phyloP scores from a whole-genome alignment of 352 stramenopile species.

The Globisporangium irregulare region DNA sequence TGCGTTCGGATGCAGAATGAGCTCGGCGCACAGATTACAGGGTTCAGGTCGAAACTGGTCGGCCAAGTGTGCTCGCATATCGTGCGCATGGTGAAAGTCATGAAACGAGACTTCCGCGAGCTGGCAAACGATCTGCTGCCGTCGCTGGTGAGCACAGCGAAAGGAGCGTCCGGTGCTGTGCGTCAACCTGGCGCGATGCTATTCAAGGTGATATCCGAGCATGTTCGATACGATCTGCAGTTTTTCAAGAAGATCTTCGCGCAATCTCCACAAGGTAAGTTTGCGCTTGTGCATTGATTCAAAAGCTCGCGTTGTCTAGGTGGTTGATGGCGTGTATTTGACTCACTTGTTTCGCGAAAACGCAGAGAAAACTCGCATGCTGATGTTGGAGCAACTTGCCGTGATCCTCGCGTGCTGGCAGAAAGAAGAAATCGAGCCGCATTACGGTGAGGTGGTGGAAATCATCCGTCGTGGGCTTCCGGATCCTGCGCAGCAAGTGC shows the following conservation, averaged over 20 bases:
- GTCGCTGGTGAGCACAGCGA: conserved; percentile 47
- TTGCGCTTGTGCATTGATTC: neutral
- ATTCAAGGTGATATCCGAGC: conserved; percentile 49
- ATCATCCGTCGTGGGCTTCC: conserved; percentile 45
- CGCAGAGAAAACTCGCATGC: conserved; percentile 44
- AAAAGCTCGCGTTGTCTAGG: neutral
- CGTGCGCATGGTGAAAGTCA: conserved; percentile 43
- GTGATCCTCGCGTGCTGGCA: conserved; percentile 55
- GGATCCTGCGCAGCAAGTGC: conserved; percentile 39
- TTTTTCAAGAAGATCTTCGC: conserved; percentile 44
- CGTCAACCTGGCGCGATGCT: conserved; percentile 48
- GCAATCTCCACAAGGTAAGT: conserved; percentile 37
- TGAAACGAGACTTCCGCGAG: conserved; percentile 41
- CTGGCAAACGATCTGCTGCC: conserved; percentile 58
- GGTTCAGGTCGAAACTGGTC: conserved; percentile 51
- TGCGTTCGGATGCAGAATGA: conserved; percentile 23
- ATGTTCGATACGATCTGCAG: conserved; percentile 59
- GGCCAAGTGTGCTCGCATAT: conserved; percentile 46
- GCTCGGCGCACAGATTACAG: conserved; percentile 40
- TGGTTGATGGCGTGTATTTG: neutral
- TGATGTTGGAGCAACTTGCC: conserved; percentile 59
- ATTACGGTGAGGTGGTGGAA: conserved; percentile 47
- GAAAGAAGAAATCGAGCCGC: conserved; percentile 40
- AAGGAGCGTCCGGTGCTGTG: conserved; percentile 48
- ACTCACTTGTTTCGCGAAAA: neutral